Conservation (phyloP, 2,329 filamentous ascomycete species). For the Claviceps cyperi region DNA sequence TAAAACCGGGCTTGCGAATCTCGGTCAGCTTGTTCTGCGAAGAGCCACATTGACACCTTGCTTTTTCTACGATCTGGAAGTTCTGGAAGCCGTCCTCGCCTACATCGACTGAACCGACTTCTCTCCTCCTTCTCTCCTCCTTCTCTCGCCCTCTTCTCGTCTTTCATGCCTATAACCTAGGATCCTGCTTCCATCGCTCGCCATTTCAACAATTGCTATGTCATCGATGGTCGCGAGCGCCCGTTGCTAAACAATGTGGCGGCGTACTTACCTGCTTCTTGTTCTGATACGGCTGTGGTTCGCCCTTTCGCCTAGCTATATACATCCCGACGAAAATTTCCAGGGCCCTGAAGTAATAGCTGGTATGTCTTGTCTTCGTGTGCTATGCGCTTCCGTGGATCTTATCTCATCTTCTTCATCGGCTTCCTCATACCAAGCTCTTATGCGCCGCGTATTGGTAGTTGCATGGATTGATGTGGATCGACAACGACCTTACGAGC, state of each 20-base stretch:
- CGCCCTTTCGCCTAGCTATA: conserved; percentile 84
- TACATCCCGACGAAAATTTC: conserved; percentile 98
- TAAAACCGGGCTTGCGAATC: no score
- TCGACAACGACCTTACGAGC: not conserved
- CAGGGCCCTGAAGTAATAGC: conserved; percentile 96
- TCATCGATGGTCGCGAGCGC: conserved; percentile 6
- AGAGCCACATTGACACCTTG: conserved; percentile 1
- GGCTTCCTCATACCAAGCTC: not conserved
- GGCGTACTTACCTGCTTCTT: conserved; percentile 73
- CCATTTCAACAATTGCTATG: conserved; percentile 15
- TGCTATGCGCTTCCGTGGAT: not conserved
- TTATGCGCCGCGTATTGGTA: not conserved
- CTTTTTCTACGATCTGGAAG: conserved; percentile 5
- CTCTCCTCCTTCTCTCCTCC: not conserved
- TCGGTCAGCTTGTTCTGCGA: not conserved
- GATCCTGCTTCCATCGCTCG: conserved; percentile 1
- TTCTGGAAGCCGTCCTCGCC: not conserved
- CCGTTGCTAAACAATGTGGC: conserved; percentile 53
- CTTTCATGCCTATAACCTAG: conserved; percentile 10
- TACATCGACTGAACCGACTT: conserved; percentile 1
- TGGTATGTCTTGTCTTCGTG: conserved; percentile 41
- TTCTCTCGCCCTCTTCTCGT: not conserved
- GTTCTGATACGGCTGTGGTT: conserved; percentile 84
- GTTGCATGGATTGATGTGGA: not conserved
- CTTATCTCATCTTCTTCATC: not conserved